These are phyloP conservation scores for Fomitopsis schrenkii DNA, from an alignment of 1,284 basidiomycete genomes.

Conservation along the genomic window DNA sequence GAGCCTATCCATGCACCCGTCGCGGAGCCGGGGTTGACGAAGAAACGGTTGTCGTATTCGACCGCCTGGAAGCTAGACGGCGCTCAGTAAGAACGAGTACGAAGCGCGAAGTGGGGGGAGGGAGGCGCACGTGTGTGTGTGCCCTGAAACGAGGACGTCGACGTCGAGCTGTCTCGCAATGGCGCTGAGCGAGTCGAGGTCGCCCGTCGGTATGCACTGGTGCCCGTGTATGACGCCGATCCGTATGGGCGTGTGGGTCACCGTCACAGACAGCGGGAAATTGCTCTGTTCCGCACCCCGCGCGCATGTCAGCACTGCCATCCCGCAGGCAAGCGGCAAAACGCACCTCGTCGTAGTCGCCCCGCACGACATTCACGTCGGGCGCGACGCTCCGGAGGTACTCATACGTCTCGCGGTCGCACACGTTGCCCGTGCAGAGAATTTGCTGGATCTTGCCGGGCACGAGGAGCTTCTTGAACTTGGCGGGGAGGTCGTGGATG, in stretches of 20 bases:
- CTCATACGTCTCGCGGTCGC: constrained; percentile 96
- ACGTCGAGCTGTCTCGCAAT: constrained; percentile 96
- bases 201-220: constrained; percentile 90
- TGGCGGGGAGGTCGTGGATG: constrained; percentile 86
- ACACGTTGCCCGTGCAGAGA: constrained; percentile 96
- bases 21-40: constrained; percentile 94
- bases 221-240: constrained; percentile 96
- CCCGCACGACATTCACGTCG: constrained; percentile 89
- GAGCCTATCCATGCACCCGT: constrained; percentile 91
- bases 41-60: constrained; percentile 89
- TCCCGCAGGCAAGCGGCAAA: background rate
- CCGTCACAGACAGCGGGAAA: constrained; percentile 81
- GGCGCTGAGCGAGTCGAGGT: constrained; percentile 83
- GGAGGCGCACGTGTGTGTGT: constrained; percentile 82
- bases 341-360: constrained; percentile 93
- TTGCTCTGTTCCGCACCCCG: constrained; percentile 44
- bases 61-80: constrained; percentile 83
- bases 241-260: constrained; percentile 84
- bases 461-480: constrained; percentile 97
- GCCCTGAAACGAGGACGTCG: constrained; percentile 91
- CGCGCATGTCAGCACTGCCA: background rate
- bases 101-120: background rate
- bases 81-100: background rate
- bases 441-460: constrained; percentile 99
- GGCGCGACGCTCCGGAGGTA: constrained; percentile 97